Conservation (phyloP, 148 eudicot genomes). For the Rhododendron ferrugineum region DNA sequence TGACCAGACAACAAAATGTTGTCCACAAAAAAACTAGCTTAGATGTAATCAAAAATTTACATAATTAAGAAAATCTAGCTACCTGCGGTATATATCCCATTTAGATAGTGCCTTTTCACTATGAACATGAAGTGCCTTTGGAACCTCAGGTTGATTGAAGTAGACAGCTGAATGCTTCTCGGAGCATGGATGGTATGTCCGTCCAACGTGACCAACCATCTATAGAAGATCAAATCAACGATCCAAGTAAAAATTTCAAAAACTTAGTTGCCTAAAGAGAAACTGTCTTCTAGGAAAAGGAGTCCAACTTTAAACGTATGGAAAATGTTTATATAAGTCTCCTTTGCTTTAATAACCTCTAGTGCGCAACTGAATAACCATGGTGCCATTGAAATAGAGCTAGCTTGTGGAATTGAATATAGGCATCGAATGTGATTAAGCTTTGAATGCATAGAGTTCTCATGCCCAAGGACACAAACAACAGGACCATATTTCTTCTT, state of each 20-base stretch:
- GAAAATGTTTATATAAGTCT: no score
- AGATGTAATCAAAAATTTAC: neutral
- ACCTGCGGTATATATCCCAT: slow-evolving; percentile 89
- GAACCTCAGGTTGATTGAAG: slow-evolving; percentile 90
- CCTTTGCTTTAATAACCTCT: no score
- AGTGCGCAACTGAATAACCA: no score
- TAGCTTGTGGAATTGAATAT: no score
- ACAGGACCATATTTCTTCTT: no score
- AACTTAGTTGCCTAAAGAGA: neutral
- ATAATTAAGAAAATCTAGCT: slow-evolving; percentile 7
- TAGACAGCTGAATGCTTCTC: slow-evolving; percentile 76
- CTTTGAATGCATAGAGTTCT: no score
- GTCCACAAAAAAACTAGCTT: neutral
- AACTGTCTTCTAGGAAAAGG: neutral
- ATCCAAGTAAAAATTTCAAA: neutral
- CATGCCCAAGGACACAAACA: no score
- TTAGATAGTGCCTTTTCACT: slow-evolving; percentile 45
- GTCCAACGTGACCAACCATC: slow-evolving; percentile 54
- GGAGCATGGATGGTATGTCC: slow-evolving; percentile 86
- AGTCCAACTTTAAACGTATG: no score
- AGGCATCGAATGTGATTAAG: no score
- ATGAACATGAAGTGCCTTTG: slow-evolving; percentile 78
- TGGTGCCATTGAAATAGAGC: no score
- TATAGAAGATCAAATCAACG: slow-evolving; percentile 16
- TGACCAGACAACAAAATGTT: neutral